Percentiles rank a stretch among this genome's conserved stretches.
Conservation (phyloP, 768 basidiomycete species). For the Suillus variegatus region DNA sequence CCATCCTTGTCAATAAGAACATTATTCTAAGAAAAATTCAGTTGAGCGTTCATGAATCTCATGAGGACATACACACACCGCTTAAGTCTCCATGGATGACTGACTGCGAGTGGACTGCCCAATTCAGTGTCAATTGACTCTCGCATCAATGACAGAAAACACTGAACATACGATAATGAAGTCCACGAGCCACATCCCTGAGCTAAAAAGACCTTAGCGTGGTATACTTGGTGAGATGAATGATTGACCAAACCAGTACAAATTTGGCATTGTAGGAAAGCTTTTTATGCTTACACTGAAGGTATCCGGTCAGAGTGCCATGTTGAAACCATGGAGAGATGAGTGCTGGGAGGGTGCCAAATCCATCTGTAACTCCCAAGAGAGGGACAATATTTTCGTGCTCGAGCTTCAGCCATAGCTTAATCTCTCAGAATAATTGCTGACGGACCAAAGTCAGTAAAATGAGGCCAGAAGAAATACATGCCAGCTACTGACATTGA, state of each 20-base stretch:
- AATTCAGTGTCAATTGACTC: not conserved
- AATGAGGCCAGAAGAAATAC: not conserved
- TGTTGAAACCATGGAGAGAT: constrained; percentile 36
- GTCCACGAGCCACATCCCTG: not conserved
- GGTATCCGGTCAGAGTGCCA: constrained; percentile 25
- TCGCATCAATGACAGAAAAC: not conserved
- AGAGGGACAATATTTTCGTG: constrained; percentile 34
- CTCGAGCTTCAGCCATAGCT: constrained; percentile 30
- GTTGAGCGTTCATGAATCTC: not conserved
- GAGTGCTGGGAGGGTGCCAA: constrained; percentile 34
- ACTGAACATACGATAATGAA: constrained; percentile 9
- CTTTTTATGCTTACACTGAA: constrained; percentile 14
- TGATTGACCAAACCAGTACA: not conserved
- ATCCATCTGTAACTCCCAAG: constrained; percentile 27
- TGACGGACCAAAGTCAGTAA: constrained; percentile 6
- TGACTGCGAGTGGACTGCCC: constrained; percentile 21
- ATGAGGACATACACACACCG: constrained; percentile 24
- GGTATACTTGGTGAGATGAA: not conserved
- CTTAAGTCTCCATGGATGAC: constrained; percentile 30
- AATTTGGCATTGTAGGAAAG: not conserved
- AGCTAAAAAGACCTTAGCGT: not conserved
- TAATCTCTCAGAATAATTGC: constrained; percentile 32
- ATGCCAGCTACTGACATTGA: not conserved
- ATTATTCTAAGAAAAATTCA: constrained; percentile 3
- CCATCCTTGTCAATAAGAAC: constrained; percentile 18